Base-by-base conservation (phyloP, 345 rosid genomes). In the Turritis glabra region DNA sequence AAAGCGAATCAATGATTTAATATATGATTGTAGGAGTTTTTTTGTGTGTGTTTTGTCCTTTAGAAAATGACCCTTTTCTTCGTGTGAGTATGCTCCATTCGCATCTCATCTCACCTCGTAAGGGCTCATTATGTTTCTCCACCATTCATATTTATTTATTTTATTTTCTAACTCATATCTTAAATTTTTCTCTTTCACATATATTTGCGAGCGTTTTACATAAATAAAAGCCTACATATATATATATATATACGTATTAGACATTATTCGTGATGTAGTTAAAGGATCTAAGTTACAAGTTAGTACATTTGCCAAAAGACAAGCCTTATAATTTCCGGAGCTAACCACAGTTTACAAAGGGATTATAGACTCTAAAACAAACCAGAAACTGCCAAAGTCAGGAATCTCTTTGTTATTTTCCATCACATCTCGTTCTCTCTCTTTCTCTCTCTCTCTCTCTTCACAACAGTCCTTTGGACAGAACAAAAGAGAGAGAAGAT, bases 351-450 rank as follows among this genome's bases (percentile, higher is more conserved):
- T 64, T 71, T 23, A 66, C 77, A 72, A 47, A 59, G 57, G 7
- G 68, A 35, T 54, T 54, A 64, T 17, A 46, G 38, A 72, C 33
- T 38, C 41, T 64, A 58, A 77, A 72, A 72, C 81, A 77, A 72
- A 77, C n/a, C 73, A 77, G 69, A 77, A 72, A 33, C 73, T 58
- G 81, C 60, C 81, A 77, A 77, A 77, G 61, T n/a, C 18, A 43
- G 48, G 81, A 71, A 77, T 77, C 77, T 72, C 73, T 65, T 35
- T 8, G 37, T 33, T 33, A 8, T 33, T 52, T 35, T n/a, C 66
- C 44, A 18, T 77, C 77, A 41, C 73, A 66, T 77, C 52, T 52
- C 50, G 25, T 3, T 57, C 18, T 50, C 79, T 75, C 72, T 67
- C 79, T 76, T 67, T 35, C 7, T 57, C 18, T 50, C 79, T 75